Percentiles rank a stretch among this genome's conserved stretches.
Evolutionary conservation across 1,284 basidiomycete species (phyloP).

Genomic region (Apiotrichum laibachii): DNA sequence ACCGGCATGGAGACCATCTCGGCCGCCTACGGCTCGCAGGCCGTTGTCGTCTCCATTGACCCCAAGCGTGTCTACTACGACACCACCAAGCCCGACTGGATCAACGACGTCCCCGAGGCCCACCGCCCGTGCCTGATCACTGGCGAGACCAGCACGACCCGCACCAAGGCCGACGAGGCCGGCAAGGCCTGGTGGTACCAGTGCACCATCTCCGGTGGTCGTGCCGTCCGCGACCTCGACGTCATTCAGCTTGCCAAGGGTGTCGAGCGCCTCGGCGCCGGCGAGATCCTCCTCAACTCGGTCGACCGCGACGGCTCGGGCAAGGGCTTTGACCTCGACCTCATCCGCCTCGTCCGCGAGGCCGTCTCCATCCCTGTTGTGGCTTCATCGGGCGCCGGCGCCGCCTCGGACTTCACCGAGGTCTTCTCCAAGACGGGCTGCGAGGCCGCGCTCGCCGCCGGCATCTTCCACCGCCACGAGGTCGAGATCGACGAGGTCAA

Average conservation of each 20-base stretch:
- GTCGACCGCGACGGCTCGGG: constrained; percentile 96
- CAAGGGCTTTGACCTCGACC: constrained; percentile 83
- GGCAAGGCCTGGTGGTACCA: constrained; percentile 97
- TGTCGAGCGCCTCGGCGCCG: constrained; percentile 84
- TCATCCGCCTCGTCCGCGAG: constrained; percentile 72
- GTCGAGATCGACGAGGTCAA: constrained; percentile 71
- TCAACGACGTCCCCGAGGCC: constrained; percentile 60
- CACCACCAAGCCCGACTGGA: constrained; percentile 59
- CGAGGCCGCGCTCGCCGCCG: constrained; percentile 93
- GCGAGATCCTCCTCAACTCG: constrained; percentile 92
- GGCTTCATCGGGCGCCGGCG: constrained; percentile 89
- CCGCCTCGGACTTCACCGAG: constrained; percentile 74
- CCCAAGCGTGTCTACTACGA: constrained; percentile 85
- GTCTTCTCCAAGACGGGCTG: constrained; percentile 76
- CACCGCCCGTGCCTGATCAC: constrained; percentile 44
- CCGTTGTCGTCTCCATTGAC: constrained; percentile 97
- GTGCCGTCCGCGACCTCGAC: constrained; percentile 83
- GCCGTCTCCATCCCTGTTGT: constrained; percentile 88
- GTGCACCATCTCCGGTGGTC: constrained; percentile 92
- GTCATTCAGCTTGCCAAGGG: constrained; percentile 88
- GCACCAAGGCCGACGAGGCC: constrained; percentile 58
- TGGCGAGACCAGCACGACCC: constrained; percentile 55
- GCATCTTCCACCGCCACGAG: constrained; percentile 93
- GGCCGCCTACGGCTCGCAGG: constrained; percentile 86
- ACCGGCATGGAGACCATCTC: constrained; percentile 95